Evolutionary conservation across 2,329 filamentous ascomycete genomes (phyloP).

Genomic region (Colletotrichum orbiculare): DNA sequence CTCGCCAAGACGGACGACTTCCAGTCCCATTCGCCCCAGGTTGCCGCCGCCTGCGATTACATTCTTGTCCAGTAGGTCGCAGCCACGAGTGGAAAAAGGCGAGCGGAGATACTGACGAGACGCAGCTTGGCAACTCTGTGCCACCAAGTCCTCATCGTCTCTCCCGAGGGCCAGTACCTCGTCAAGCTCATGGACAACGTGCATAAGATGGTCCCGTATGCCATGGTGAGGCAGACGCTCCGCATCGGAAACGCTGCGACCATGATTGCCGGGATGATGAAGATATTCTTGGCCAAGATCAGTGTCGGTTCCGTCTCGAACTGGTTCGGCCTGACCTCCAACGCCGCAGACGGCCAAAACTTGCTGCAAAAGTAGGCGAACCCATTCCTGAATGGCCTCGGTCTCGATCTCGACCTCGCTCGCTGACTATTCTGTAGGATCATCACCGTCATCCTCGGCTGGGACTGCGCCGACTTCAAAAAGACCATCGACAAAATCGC

Average conservation of each 20-base stretch:
- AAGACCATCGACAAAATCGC: slow-evolving; percentile 74
- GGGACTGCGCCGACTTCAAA: slow-evolving; percentile 78
- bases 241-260: slow-evolving; percentile 82
- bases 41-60: slow-evolving; percentile 74
- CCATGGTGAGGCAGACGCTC: slow-evolving; percentile 77
- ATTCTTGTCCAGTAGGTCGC: slow-evolving; percentile 73
- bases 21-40: slow-evolving; percentile 69
- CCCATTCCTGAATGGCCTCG: not conserved
- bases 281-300: slow-evolving; percentile 80
- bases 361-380: slow-evolving; percentile 68
- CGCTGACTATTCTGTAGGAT: slow-evolving; percentile 60
- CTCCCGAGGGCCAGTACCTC: slow-evolving; percentile 80
- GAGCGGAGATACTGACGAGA: not conserved
- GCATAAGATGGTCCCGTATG: slow-evolving; percentile 78
- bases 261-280: slow-evolving; percentile 82
- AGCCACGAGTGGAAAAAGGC: not conserved
- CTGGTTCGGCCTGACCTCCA: slow-evolving; percentile 79
- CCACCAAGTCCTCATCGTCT: slow-evolving; percentile 78
- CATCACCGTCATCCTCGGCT: slow-evolving; percentile 76
- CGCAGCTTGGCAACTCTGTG: slow-evolving; percentile 76
- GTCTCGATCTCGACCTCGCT: not conserved
- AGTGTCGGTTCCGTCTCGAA: slow-evolving; percentile 80
- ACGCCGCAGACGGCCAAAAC: slow-evolving; percentile 83
- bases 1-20: slow-evolving; percentile 70
- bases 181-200: slow-evolving; percentile 77